A percentile compares a stretch with the other conserved stretches of the same genome.
phyloP scores from a whole-genome alignment of 306 rosid genomes.

The Betula pendula region DNA sequence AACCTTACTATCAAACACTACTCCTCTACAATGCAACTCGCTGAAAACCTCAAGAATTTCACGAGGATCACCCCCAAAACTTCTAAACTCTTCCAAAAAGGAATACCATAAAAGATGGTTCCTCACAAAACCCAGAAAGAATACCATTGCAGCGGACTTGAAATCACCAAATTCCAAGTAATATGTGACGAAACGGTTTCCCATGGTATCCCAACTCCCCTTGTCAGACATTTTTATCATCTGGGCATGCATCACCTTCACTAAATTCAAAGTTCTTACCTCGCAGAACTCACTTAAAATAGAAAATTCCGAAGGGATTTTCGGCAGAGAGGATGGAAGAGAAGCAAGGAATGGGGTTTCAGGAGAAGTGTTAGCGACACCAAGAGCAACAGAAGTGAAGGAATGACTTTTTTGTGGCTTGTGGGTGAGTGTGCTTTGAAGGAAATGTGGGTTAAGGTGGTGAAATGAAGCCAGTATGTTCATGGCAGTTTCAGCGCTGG shows the following conservation, averaged over 20 bases:
- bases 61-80: slow-evolving; percentile 46
- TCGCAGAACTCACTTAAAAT: slow-evolving; percentile 31
- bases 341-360: slow-evolving; percentile 29
- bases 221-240: slow-evolving; percentile 45
- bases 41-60: slow-evolving; percentile 47
- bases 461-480: slow-evolving; percentile 43
- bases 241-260: slow-evolving; percentile 55
- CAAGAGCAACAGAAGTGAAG: slow-evolving; percentile 33
- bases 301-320: slow-evolving; percentile 24
- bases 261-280: slow-evolving; percentile 46
- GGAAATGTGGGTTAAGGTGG: slow-evolving; percentile 36
- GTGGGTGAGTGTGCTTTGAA: slow-evolving; percentile 29
- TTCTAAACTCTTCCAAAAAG: slow-evolving; percentile 47
- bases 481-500: slow-evolving; percentile 37
- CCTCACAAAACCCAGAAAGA: slow-evolving; percentile 52
- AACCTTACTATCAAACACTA: slow-evolving; percentile 45
- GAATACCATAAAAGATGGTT: slow-evolving; percentile 49
- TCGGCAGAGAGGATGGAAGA: slow-evolving; percentile 32
- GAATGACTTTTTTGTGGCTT: slow-evolving; percentile 37
- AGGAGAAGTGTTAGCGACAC: slow-evolving; percentile 7
- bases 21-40: slow-evolving; percentile 43
- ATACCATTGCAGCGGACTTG: slow-evolving; percentile 49
- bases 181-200: slow-evolving; percentile 37
- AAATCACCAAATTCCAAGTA: slow-evolving; percentile 63
- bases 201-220: slow-evolving; percentile 33